Evolutionary conservation across 331 rosid genomes (phyloP), one percentile per base, ranked within the genome.

Genomic region (Acacia pycnantha): DNA sequence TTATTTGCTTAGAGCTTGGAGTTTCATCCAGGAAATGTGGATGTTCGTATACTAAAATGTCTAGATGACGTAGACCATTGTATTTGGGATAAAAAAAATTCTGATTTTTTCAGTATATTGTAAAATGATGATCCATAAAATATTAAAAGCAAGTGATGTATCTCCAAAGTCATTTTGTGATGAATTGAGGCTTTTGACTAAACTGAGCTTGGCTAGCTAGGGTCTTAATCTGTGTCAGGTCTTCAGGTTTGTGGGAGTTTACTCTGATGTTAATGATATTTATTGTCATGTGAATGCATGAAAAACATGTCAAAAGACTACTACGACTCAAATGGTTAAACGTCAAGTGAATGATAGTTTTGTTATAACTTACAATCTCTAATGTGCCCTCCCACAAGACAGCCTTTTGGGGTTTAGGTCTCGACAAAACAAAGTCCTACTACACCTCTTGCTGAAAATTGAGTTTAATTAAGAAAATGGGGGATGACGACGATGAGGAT

Each of bases 21-120:
- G 72, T 43, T 84, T 73, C n/a, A 67, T 54, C 65, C 70, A 65
- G 58, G 67, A 76, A 47, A 77, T 86, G 44, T 83, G 56, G 71
- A 79, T 72, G 53, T 24, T 70, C 64, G 69, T 24, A 62, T 54
- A 8, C 41, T 43, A 44, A 61, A 53, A 62, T 70, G 24, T 54
- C 43, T 21, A 29, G 66, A 62, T 75, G 46, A 69, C 68, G 12
- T 35, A 75, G 50, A 29, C n/a, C 69, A 56, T 54, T 48, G 7
- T n/a, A 56, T 74, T 77, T 31, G 41, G 40, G 59, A 74, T 68
- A 14, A 37, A 37, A 37, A 77, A 62, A 43, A 26, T 64, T 33
- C 44, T 65, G 43, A 72, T 37, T 29, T 22, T 77, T 74, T 37
- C 40, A 83, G 56, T 72, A 22, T 22, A 31, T 72, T 54, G 73